Conservation (phyloP, 768 basidiomycete species). For the Tulasnella sp. region DNA sequence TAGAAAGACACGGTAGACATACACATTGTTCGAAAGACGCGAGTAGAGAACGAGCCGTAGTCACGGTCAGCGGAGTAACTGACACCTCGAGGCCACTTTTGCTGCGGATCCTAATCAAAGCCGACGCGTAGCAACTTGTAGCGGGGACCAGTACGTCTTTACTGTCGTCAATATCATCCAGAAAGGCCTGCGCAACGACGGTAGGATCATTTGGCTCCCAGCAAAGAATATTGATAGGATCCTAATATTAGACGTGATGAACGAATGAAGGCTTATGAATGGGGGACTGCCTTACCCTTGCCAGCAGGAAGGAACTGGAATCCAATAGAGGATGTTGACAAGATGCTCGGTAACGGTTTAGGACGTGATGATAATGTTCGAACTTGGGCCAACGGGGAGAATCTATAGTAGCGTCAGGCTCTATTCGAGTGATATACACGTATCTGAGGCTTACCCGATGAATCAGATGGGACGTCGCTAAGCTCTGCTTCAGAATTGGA, state of each 20-base stretch:
- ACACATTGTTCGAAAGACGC: slow-evolving; percentile 19
- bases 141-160: neutral
- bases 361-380: slow-evolving; percentile 15
- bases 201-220: neutral
- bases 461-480: neutral
- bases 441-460: neutral
- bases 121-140: neutral
- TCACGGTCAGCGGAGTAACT: slow-evolving; percentile 11
- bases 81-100: neutral
- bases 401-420: neutral
- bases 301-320: slow-evolving; percentile 3
- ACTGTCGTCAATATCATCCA: neutral
- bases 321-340: neutral
- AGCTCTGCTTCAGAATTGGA: slow-evolving; percentile 31
- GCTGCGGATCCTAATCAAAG: neutral
- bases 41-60: neutral
- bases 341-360: slow-evolving; percentile 12
- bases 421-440: neutral
- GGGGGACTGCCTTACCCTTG: neutral
- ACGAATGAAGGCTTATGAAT: neutral
- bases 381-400: slow-evolving; percentile 18
- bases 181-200: neutral
- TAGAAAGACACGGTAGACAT: neutral
- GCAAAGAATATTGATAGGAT: neutral
- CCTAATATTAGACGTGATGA: neutral